Evolutionary conservation across 768 basidiomycete species (phyloP).

Genomic region (Pseudohyphozyma bogoriensis): DNA sequence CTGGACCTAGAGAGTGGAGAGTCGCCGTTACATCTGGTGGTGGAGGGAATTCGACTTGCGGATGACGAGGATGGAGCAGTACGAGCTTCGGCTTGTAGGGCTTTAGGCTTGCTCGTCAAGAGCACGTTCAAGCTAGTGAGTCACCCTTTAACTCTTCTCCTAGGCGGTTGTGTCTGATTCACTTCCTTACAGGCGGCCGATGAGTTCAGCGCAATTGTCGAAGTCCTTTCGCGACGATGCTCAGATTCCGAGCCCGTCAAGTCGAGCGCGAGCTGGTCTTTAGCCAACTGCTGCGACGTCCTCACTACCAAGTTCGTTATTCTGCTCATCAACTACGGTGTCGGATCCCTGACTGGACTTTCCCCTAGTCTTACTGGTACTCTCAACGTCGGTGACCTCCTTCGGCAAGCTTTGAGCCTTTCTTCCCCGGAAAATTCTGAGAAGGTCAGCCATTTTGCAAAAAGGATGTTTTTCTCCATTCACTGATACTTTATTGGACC

Average conservation of each 20-base stretch:
- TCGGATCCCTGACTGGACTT: background rate
- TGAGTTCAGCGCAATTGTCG: background rate
- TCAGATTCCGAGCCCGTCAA: background rate
- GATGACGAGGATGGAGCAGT: background rate
- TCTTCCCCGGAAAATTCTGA: background rate
- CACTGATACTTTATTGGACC: background rate
- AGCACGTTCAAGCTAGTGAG: background rate
- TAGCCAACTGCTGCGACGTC: conserved; percentile 14
- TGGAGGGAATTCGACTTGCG: background rate
- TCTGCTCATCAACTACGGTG: too few species aligned
- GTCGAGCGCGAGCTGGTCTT: conserved; percentile 2
- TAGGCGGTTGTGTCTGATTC: too few species aligned
- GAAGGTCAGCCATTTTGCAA: background rate
- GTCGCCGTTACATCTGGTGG: background rate
- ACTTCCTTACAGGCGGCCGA: too few species aligned
- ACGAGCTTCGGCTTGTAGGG: background rate
- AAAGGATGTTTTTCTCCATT: background rate
- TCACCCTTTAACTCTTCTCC: too few species aligned
- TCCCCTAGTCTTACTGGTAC: background rate
- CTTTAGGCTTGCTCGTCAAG: background rate
- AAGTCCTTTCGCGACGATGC: background rate
- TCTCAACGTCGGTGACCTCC: background rate
- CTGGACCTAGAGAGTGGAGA: background rate
- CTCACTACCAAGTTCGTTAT: background rate
- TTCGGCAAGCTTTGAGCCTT: background rate